These are phyloP conservation scores for Globisporangium carolinianum DNA, from an alignment of 352 stramenopile species.

Conservation along the genomic window DNA sequence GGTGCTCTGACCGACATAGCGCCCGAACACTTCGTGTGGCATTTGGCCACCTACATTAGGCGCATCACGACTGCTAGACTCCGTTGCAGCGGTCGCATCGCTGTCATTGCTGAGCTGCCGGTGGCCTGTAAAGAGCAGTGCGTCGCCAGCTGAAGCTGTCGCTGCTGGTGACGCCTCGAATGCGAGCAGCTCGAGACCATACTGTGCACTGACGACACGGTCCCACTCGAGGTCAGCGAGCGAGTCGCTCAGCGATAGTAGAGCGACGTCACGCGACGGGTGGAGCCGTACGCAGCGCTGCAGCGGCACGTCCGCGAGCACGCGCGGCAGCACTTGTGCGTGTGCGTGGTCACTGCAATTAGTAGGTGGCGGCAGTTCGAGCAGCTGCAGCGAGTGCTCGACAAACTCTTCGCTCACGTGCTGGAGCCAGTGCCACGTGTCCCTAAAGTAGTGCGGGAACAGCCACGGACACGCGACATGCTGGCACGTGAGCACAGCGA, in stretches of 20 bases:
- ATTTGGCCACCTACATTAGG: slow-evolving; percentile 20
- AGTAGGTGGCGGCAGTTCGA: slow-evolving; percentile 21
- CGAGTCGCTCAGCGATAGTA: slow-evolving; percentile 42
- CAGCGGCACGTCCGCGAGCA: slow-evolving; percentile 57
- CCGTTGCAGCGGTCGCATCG: background rate
- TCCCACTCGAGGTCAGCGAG: slow-evolving; percentile 17
- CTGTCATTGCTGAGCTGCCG: slow-evolving; percentile 20
- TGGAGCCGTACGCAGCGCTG: slow-evolving; percentile 44
- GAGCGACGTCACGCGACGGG: slow-evolving; percentile 43
- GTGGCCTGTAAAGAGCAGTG: slow-evolving; percentile 47
- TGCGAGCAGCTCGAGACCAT: slow-evolving; percentile 29
- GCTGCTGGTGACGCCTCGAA: slow-evolving; percentile 17
- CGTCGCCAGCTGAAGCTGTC: slow-evolving; percentile 22
- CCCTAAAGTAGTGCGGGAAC: slow-evolving; percentile 65
- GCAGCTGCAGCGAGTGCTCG: slow-evolving; percentile 58
- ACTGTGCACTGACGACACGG: slow-evolving; percentile 12
- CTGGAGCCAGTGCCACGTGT: slow-evolving; percentile 82
- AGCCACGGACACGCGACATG: slow-evolving; percentile 79
- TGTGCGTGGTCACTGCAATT: background rate
- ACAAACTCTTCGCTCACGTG: slow-evolving; percentile 73
- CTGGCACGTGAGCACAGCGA: slow-evolving; percentile 61
- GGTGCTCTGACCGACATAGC: slow-evolving; percentile 50
- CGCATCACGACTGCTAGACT: background rate
- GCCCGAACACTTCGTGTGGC: slow-evolving; percentile 42
- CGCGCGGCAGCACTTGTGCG: slow-evolving; percentile 13